Evolutionary conservation across 2,329 filamentous ascomycete species (phyloP), one percentile per base, ranked within the genome.

Genomic region (Fusarium irregulare): DNA sequence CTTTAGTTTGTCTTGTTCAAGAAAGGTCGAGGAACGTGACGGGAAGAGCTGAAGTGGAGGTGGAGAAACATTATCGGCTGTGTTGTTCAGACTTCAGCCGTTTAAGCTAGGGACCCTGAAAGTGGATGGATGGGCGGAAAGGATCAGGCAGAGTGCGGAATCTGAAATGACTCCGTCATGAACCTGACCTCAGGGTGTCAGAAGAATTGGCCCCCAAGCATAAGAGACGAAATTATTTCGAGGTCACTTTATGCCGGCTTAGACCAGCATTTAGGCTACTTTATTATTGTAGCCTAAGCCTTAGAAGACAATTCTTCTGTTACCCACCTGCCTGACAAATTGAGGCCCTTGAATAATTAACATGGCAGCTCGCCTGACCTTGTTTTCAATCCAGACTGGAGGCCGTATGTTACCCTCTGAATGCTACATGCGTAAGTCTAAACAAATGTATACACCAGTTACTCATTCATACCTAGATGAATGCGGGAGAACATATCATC

Each of bases 41-140:
- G 37, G 21, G 28, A 56, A 44, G 8, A 48, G 51, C 61, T 70
- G 30, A 70, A 48, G 57, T 44, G 48, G 60, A 67, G 44, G 63
- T 51, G 59, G 65, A 56, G 21, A 34, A 40, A 42, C 40, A 25
- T 46, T 32, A 28, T 59, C 53, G 64, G 64, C 51, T 67, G 53
- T 66, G 56, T 42, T 66, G 32, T 61, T 66, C 54, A 54, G 56
- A 62, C 56, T 61, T 61, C 54, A 54, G 56, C 66, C 56, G 49
- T 70, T 69, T 53, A 41, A 55, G 42, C 67, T 67, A 66, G 47
- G 27, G 44, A 46, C 18, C 34, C 34, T 37, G 34, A n/a, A 6
- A 37, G 37, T 63, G 62, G 25, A 55, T 63, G 61, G 25, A 54
- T 28, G 37, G 11, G 67, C 67, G 67, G 67, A 70, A 70, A 46